Evolutionary conservation across 169 alveolate species (phyloP), one percentile per base, ranked within the genome.

Genomic region (Plasmodium billcollinsi): DNA sequence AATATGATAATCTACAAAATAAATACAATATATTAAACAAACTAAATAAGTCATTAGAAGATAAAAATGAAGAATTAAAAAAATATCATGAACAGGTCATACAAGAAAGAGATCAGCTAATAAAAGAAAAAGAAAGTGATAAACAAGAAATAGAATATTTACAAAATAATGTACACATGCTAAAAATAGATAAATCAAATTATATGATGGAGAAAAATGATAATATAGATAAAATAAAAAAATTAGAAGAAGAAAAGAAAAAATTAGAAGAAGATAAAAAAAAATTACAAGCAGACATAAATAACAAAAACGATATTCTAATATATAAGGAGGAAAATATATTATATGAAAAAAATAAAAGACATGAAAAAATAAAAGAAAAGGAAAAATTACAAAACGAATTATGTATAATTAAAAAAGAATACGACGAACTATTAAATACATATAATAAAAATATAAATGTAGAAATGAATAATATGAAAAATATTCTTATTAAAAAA

Each of bases 381-480:
- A 43, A 49, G 33, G 43, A 65, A 26, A 26, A 14, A 43, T 15
- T 54, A 15, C 63, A 76, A 43, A 69, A 63, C 9, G 43, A 76
- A 12, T 12, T 75, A 52, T 9, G 21, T 49, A 74, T 15, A 33
- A 39, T 4, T 74, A 33, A 70, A 20, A 52, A n/a, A 4, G 24
- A 71, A 71, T 49, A 20, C 7, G 26, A 71, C 9, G 14, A 71
- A 26, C 1, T 50, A 18, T 24, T 21, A 20, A 21, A 6, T 18
- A 45, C 21, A 14, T 6, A 21, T 71, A 11, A 49, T 8, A 29
- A 50, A 3, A 20, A 71, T 5, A 47, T 15, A 15, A 29, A 67
- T 11, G 54, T 7, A 47, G 80, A 71, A 50, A 20, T 50, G 4
- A 43, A 24, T 18, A 47, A 71, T 9, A 71, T 70, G 39, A 70